These are phyloP conservation scores for Mycena haematopus DNA, from an alignment of 768 basidiomycete species.

Conservation along the genomic window DNA sequence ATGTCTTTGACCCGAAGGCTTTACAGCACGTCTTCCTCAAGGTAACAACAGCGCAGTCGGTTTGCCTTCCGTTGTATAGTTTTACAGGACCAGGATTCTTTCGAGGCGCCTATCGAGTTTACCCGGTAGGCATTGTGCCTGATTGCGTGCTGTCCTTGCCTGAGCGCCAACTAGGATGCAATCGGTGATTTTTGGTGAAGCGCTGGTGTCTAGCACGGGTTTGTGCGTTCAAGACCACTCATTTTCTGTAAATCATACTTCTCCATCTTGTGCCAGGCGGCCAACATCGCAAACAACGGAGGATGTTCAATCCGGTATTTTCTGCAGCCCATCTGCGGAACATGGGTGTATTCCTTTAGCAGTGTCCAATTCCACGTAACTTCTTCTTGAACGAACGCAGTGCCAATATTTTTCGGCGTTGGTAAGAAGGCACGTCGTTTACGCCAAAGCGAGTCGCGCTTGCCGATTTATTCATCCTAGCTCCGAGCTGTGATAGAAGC, in stretches of 20 bases:
- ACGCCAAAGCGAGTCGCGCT: too few species aligned
- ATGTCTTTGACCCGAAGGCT: slow-evolving; percentile 44
- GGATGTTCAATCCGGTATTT: slow-evolving; percentile 48
- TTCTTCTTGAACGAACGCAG: slow-evolving; percentile 25
- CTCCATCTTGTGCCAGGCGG: slow-evolving; percentile 37
- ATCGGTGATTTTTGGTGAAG: slow-evolving; percentile 34
- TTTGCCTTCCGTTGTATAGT: not conserved
- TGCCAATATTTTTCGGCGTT: slow-evolving; percentile 36
- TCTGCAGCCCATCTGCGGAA: slow-evolving; percentile 47
- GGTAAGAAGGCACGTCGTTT: not conserved
- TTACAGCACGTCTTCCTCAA: slow-evolving; percentile 44
- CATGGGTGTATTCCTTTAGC: slow-evolving; percentile 35
- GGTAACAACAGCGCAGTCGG: slow-evolving; percentile 1
- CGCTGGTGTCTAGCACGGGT: slow-evolving; percentile 27
- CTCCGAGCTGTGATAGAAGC: slow-evolving; percentile 33
- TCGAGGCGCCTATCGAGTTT: slow-evolving; percentile 35
- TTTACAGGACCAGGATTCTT: slow-evolving; percentile 42
- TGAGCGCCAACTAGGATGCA: too few species aligned
- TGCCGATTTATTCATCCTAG: slow-evolving; percentile 11
- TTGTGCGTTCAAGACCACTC: slow-evolving; percentile 2
- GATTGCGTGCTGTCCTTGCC: too few species aligned
- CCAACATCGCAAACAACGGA: slow-evolving; percentile 42
- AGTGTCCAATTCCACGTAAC: not conserved
- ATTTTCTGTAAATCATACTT: not conserved
- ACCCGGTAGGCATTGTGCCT: too few species aligned